Evolutionary conservation across 2,329 filamentous ascomycete species (phyloP).

Genomic region (Bipolaris cookei): DNA sequence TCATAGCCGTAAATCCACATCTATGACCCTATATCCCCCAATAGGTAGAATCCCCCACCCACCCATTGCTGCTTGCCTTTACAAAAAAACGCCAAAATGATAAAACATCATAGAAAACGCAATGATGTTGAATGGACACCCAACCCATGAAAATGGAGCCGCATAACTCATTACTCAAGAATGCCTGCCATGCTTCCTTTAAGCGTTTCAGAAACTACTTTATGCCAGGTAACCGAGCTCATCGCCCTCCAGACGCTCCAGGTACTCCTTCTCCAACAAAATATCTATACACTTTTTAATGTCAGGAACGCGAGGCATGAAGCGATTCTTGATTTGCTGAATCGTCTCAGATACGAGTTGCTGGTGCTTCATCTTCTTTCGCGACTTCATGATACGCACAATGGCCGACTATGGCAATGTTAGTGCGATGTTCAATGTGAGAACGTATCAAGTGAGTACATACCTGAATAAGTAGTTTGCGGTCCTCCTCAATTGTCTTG

Average conservation of each 20-base stretch:
- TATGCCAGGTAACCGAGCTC: slow-evolving; percentile 93
- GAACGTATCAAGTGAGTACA: slow-evolving; percentile 45
- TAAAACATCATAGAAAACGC: slow-evolving; percentile 4
- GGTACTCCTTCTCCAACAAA: slow-evolving; percentile 96
- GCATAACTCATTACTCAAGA: slow-evolving; percentile 14
- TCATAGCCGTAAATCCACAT: not conserved
- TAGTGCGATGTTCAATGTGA: slow-evolving; percentile 28
- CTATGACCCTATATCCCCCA: not conserved
- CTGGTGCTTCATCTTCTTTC: slow-evolving; percentile 98
- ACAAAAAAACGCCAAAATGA: slow-evolving; percentile 12
- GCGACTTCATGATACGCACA: slow-evolving; percentile 99
- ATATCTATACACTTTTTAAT: slow-evolving; percentile 99
- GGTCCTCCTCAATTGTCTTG: slow-evolving; percentile 98
- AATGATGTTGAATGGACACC: slow-evolving; percentile 12
- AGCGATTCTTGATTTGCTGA: slow-evolving; percentile 89
- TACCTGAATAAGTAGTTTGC: slow-evolving; percentile 96
- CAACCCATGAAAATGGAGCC: slow-evolving; percentile 9
- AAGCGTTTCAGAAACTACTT: not conserved
- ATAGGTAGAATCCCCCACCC: not conserved
- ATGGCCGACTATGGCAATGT: slow-evolving; percentile 78
- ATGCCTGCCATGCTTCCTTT: not conserved
- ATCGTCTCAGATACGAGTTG: slow-evolving; percentile 95
- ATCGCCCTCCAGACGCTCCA: slow-evolving; percentile 93
- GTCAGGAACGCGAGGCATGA: slow-evolving; percentile 88
- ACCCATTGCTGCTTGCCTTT: not conserved